Percentiles rank a stretch among this genome's conserved stretches.
These are phyloP conservation scores for Heliamphora exappendiculata DNA, from an alignment of 148 eudicot species.

Conservation along the genomic window DNA sequence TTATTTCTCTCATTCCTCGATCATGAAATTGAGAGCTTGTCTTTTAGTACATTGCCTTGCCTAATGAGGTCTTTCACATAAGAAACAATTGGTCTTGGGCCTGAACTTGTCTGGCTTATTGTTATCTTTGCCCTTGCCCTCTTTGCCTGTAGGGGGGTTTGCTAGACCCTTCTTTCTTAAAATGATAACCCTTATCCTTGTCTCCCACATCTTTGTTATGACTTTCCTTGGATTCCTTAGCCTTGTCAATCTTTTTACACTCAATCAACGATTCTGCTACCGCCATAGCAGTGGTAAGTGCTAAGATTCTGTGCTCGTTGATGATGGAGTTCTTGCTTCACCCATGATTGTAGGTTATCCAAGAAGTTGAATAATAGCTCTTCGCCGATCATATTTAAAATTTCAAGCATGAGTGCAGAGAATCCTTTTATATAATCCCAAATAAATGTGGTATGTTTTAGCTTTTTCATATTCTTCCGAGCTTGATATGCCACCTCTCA, in stretches of 20 bases:
- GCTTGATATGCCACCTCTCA: too few relatives aligned
- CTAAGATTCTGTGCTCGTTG: neutral
- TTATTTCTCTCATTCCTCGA: too few relatives aligned
- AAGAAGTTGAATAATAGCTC: neutral
- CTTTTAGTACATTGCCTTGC: neutral
- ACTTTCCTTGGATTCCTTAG: neutral
- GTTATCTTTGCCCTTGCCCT: neutral
- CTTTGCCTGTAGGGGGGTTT: neutral
- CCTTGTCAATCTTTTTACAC: too few relatives aligned
- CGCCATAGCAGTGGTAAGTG: too few relatives aligned
- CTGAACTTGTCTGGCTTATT: neutral
- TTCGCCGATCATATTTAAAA: too few relatives aligned
- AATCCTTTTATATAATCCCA: too few relatives aligned
- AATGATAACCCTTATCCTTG: neutral
- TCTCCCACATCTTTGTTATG: neutral
- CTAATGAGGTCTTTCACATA: neutral
- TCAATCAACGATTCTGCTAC: too few relatives aligned
- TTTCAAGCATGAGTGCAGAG: too few relatives aligned
- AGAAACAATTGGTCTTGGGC: neutral
- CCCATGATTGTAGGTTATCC: neutral
- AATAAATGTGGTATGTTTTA: too few relatives aligned
- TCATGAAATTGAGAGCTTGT: neutral
- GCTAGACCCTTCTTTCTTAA: too few relatives aligned
- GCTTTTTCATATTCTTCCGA: too few relatives aligned
- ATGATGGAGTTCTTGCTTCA: neutral